Percentiles rank a stretch among this genome's conserved stretches.
phyloP scores from a whole-genome alignment of 2,329 filamentous ascomycete genomes.

The Penicillium freii region DNA sequence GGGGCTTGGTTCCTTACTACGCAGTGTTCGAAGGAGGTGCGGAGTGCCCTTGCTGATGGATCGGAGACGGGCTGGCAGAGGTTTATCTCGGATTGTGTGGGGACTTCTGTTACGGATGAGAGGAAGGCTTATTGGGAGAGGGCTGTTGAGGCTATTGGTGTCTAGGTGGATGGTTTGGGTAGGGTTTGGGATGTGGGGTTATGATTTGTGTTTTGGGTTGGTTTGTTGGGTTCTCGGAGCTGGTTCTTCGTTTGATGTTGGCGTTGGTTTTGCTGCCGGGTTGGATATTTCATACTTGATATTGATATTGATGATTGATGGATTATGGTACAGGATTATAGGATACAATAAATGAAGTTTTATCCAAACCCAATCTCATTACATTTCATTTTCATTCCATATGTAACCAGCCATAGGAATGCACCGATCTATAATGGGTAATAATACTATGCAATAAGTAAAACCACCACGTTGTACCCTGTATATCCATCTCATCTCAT shows the following conservation, averaged over 20 bases:
- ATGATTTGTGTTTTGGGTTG: background rate
- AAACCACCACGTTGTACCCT: no score
- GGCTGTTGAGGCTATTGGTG: conserved; percentile 46
- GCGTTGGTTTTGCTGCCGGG: background rate
- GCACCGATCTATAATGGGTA: background rate
- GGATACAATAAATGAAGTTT: background rate
- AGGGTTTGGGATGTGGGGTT: conserved; percentile 18
- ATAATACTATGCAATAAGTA: background rate
- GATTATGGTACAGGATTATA: background rate
- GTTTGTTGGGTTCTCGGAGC: conserved; percentile 1
- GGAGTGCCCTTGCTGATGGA: conserved; percentile 47
- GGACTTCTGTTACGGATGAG: conserved; percentile 48
- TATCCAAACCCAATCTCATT: background rate
- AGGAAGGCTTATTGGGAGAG: conserved; percentile 51
- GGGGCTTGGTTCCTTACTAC: conserved; percentile 62
- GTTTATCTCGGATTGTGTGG: conserved; percentile 57
- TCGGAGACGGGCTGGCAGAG: conserved; percentile 50
- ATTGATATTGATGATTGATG: background rate
- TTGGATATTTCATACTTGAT: background rate
- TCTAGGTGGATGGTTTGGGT: conserved; percentile 8
- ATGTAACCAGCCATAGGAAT: background rate
- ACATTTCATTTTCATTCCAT: background rate
- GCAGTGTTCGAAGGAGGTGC: conserved; percentile 51
- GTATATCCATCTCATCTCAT: conserved; percentile 7
- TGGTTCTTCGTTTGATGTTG: conserved; percentile 13